Conservation (phyloP, 768 basidiomycete species). For the Sarcodon aspratus region DNA sequence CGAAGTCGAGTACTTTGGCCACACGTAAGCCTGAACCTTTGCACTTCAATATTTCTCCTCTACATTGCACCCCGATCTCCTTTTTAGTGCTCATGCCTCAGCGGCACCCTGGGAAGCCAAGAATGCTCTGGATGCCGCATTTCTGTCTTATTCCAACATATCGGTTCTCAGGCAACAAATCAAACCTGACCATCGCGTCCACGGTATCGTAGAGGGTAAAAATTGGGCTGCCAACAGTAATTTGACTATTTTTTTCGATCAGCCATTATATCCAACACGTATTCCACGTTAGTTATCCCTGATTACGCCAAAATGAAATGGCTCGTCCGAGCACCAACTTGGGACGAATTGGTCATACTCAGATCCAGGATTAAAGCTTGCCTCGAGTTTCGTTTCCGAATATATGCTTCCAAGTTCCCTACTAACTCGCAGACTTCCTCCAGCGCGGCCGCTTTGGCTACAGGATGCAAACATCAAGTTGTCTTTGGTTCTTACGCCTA, state of each 20-base stretch:
- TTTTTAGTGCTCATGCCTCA: constrained; percentile 62
- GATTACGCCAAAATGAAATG: constrained; percentile 72
- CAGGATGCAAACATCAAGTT: constrained; percentile 21
- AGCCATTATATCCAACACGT: not conserved
- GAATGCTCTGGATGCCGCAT: constrained; percentile 84
- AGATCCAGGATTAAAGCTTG: constrained; percentile 54
- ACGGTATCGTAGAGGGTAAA: constrained; percentile 64
- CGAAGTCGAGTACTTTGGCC: constrained; percentile 63
- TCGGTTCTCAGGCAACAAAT: constrained; percentile 82
- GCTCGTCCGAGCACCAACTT: constrained; percentile 57
- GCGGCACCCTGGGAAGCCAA: constrained; percentile 78
- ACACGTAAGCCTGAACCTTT: constrained; percentile 34
- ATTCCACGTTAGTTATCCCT: constrained; percentile 53
- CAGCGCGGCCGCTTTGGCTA: constrained; percentile 59
- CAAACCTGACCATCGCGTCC: constrained; percentile 68
- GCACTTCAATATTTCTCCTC: not conserved
- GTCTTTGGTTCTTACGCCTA: constrained; percentile 12
- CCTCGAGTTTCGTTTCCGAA: constrained; percentile 42
- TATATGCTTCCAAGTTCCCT: not conserved
- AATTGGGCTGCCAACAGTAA: constrained; percentile 62
- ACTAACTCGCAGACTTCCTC: not conserved
- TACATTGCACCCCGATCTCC: not conserved
- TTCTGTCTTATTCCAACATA: constrained; percentile 70
- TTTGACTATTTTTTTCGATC: constrained; percentile 5
- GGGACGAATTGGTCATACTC: constrained; percentile 40